phyloP scores from a whole-genome alignment of 1,284 basidiomycete species.

The Acaromyces ingoldii region DNA sequence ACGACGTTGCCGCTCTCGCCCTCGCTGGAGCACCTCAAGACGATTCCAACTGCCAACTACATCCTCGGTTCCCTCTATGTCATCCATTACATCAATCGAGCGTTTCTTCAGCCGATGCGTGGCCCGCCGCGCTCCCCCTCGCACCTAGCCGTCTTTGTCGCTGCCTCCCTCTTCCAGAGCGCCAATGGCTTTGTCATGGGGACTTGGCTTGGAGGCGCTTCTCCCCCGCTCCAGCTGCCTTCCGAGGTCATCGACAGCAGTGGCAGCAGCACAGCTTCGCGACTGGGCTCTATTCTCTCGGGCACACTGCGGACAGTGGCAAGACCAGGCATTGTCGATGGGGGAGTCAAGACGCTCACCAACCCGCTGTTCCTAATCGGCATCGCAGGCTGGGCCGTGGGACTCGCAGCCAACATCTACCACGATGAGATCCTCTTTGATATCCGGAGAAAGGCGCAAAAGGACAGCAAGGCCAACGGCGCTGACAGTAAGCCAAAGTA shows the following conservation, averaged over 20 bases:
- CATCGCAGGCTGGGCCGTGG: conserved; percentile 63
- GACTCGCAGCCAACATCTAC: conserved; percentile 71
- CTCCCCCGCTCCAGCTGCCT: conserved; percentile 26
- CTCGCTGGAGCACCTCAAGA: conserved; percentile 33
- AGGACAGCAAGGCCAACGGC: conserved; percentile 9
- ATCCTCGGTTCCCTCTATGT: conserved; percentile 64
- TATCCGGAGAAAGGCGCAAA: conserved; percentile 54
- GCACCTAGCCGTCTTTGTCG: conserved; percentile 64
- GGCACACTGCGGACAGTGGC: background rate
- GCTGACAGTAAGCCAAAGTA: conserved; percentile 58
- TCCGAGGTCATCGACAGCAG: background rate
- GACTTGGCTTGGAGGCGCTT: conserved; percentile 55
- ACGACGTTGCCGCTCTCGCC: conserved; percentile 37
- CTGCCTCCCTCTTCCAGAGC: conserved; percentile 65
- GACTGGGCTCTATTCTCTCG: background rate
- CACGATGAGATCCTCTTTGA: conserved; percentile 84
- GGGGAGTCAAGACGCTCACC: background rate
- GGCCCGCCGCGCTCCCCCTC: conserved; percentile 73
- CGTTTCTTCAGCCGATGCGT: conserved; percentile 73
- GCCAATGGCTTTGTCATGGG: conserved; percentile 70
- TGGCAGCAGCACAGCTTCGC: background rate
- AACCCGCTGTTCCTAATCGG: conserved; percentile 61
- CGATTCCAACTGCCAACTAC: conserved; percentile 55
- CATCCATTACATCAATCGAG: conserved; percentile 76
- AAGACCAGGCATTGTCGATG: conserved; percentile 8